Evolutionary conservation across 164 flowering plant genomes (phyloP).

Genomic region (Kingdonia uniflora): DNA sequence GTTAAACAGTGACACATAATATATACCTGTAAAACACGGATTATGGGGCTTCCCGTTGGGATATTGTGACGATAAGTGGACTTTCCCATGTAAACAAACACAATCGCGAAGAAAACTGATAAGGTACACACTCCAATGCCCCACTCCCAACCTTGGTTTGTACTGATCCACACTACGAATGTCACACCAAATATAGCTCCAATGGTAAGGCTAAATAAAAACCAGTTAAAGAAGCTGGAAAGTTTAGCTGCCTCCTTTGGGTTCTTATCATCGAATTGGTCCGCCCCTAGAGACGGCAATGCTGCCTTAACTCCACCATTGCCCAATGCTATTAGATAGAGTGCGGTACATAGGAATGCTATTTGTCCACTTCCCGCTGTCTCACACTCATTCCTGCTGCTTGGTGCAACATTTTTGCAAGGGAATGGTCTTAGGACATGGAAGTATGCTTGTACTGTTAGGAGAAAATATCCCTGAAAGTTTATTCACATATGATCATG

Average conservation of each 20-base stretch:
- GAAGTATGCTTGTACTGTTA: conserved; percentile 58
- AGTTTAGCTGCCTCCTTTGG: conserved; percentile 37
- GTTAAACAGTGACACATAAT: neutral
- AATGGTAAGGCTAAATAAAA: conserved; percentile 39
- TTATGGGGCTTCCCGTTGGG: conserved; percentile 48
- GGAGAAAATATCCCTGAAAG: conserved; percentile 38
- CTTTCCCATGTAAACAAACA: conserved; percentile 46
- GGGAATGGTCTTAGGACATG: conserved; percentile 42
- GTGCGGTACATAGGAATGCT: conserved; percentile 35
- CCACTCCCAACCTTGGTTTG: conserved; percentile 65
- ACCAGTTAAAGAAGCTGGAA: conserved; percentile 70
- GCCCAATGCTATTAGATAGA: conserved; percentile 54
- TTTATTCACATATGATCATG: neutral
- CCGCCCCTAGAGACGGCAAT: conserved; percentile 65
- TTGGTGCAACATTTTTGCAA: conserved; percentile 24
- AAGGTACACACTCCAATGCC: conserved; percentile 38
- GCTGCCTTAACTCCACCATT: conserved; percentile 57
- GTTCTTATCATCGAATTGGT: conserved; percentile 55
- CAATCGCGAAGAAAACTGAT: conserved; percentile 25
- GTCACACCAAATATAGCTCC: conserved; percentile 59
- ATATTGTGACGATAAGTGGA: conserved; percentile 34
- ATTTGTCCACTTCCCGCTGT: conserved; percentile 29
- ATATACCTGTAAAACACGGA: conserved; percentile 52
- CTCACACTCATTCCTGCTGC: conserved; percentile 25
- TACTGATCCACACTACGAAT: conserved; percentile 51